Conservation (phyloP, 768 basidiomycete genomes). For the Rhodotorula diobovata region DNA sequence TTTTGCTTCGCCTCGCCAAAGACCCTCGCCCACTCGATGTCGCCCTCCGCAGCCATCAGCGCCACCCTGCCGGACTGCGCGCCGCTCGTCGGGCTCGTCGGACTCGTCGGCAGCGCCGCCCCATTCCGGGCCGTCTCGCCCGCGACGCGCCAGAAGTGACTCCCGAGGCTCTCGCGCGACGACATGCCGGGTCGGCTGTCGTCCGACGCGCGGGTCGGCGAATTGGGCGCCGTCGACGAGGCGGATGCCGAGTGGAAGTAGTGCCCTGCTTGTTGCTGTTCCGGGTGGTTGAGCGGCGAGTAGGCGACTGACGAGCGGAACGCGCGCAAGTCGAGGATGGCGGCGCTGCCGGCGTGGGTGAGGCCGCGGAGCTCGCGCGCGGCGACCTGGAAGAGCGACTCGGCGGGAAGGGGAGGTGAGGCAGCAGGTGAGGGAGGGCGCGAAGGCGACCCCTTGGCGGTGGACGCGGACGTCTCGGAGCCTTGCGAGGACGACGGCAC, state of each 20-base stretch:
- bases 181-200: background rate
- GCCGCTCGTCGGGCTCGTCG: too few relatives aligned
- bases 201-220: background rate
- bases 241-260: background rate
- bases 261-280: background rate
- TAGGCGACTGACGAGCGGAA: background rate
- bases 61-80: background rate
- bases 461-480: too few relatives aligned
- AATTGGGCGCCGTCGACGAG: too few relatives aligned
- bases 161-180: background rate
- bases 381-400: slow-evolving; percentile 6
- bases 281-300: background rate
- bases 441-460: background rate
- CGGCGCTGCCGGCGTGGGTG: slow-evolving; percentile 9
- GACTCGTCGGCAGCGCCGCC: too few relatives aligned
- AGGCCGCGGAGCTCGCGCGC: slow-evolving; percentile 8
- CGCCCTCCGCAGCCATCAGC: slow-evolving; percentile 1
- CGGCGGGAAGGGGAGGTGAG: too few relatives aligned
- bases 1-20: background rate
- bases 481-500: background rate
- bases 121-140: background rate
- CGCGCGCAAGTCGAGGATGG: slow-evolving; percentile 22
- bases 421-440: too few relatives aligned
- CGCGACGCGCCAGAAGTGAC: slow-evolving; percentile 8
- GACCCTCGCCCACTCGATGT: background rate